These are phyloP conservation scores for Phylloporus sp. DNA, from an alignment of 768 basidiomycete genomes.

Conservation along the genomic window DNA sequence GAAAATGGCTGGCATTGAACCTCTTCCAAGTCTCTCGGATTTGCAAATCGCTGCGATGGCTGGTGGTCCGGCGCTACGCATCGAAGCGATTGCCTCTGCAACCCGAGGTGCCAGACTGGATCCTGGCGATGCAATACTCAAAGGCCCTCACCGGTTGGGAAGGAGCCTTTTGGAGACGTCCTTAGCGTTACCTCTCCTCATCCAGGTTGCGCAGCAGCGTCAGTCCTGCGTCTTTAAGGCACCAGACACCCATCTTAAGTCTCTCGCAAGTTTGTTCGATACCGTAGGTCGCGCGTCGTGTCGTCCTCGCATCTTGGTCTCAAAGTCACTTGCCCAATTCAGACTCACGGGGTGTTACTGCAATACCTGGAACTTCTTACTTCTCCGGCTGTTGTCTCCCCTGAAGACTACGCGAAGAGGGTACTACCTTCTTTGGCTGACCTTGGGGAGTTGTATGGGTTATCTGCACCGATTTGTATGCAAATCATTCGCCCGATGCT, in stretches of 20 bases:
- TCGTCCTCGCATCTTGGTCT: slow-evolving; percentile 15
- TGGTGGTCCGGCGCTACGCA: slow-evolving; percentile 80
- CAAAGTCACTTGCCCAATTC: slow-evolving; percentile 21
- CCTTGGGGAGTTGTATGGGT: slow-evolving; percentile 69
- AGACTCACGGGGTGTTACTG: slow-evolving; percentile 89
- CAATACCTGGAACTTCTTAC: slow-evolving; percentile 90
- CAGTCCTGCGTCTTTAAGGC: slow-evolving; percentile 77
- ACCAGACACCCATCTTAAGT: slow-evolving; percentile 75
- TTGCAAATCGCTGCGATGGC: slow-evolving; percentile 87
- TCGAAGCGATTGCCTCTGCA: slow-evolving; percentile 79
- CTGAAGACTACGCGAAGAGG: slow-evolving; percentile 68
- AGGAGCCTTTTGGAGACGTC: slow-evolving; percentile 60
- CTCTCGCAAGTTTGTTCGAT: slow-evolving; percentile 83
- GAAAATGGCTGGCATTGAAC: slow-evolving; percentile 94
- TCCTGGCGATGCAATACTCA: slow-evolving; percentile 56
- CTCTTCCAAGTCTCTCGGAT: slow-evolving; percentile 84
- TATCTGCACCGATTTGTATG: slow-evolving; percentile 87
- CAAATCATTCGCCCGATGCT: slow-evolving; percentile 86
- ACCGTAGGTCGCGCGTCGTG: slow-evolving; percentile 50
- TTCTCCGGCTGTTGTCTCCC: slow-evolving; percentile 58
- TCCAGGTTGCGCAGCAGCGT: slow-evolving; percentile 89
- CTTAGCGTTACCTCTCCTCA: slow-evolving; percentile 81
- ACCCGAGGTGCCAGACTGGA: slow-evolving; percentile 73
- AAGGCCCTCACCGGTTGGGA: slow-evolving; percentile 64
- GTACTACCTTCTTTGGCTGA: slow-evolving; percentile 72